phyloP scores from a whole-genome alignment of 2,329 filamentous ascomycete species.

The Pestalotiopsis sp. region DNA sequence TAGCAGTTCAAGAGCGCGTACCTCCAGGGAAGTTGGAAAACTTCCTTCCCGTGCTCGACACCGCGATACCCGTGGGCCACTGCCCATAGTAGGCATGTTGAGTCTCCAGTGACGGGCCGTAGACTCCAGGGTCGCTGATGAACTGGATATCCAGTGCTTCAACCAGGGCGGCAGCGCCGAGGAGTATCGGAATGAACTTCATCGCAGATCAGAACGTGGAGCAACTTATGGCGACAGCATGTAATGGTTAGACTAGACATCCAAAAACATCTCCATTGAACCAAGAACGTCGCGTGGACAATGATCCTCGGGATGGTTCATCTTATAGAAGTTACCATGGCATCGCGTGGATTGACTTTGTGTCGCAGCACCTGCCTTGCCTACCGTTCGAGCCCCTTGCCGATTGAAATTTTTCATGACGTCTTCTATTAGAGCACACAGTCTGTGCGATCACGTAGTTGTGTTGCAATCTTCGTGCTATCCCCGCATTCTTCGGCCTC shows the following conservation, averaged over 20 bases:
- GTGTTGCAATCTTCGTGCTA: neutral
- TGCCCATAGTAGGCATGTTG: slow-evolving; percentile 52
- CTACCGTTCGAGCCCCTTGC: neutral
- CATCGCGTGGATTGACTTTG: neutral
- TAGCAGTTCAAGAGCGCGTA: neutral
- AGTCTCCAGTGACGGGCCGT: slow-evolving; percentile 44
- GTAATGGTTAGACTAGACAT: too few relatives aligned
- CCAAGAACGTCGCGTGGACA: too few relatives aligned
- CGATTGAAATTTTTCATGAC: neutral
- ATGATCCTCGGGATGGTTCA: neutral
- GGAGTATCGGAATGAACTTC: neutral
- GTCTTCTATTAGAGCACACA: neutral
- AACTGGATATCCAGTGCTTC: neutral
- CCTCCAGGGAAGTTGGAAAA: slow-evolving; percentile 51
- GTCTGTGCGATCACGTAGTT: neutral
- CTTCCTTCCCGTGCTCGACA: slow-evolving; percentile 47
- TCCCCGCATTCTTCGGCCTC: neutral
- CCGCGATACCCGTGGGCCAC: slow-evolving; percentile 49
- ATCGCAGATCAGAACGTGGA: neutral
- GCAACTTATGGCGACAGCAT: neutral
- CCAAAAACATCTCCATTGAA: neutral
- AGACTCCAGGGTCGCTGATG: slow-evolving; percentile 13
- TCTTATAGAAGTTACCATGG: neutral
- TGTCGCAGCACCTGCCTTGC: neutral
- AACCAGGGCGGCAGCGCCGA: neutral